Evolutionary conservation across 805 yeast genomes (phyloP).

Genomic region (Cyberlindnera subsufficiens): DNA sequence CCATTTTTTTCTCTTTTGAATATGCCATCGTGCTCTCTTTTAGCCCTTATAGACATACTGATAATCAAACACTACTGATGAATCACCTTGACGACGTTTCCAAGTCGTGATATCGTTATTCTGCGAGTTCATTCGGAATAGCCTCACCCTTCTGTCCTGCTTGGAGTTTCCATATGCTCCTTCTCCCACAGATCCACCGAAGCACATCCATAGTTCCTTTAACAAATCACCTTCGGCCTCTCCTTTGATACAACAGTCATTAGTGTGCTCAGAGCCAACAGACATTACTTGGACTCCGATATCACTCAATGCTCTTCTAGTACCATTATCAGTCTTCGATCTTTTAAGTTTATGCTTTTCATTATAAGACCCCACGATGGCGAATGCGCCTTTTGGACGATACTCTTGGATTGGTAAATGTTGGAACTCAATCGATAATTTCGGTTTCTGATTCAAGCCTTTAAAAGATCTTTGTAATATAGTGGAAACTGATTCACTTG

Average conservation of each 20-base stretch:
- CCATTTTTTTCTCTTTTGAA: too few species aligned
- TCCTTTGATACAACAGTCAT: slow-evolving; percentile 52
- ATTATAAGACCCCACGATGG: slow-evolving; percentile 33
- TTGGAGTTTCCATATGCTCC: slow-evolving; percentile 56
- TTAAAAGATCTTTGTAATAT: slow-evolving; percentile 26
- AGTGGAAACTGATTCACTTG: slow-evolving; percentile 20
- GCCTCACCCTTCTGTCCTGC: slow-evolving; percentile 43
- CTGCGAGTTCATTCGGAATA: slow-evolving; percentile 43
- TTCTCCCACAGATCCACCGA: slow-evolving; percentile 62
- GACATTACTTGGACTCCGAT: slow-evolving; percentile 47
- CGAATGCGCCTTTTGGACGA: slow-evolving; percentile 30
- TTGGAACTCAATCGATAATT: slow-evolving; percentile 54
- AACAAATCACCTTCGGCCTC: background rate
- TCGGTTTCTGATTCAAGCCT: slow-evolving; percentile 19
- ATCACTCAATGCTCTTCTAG: slow-evolving; percentile 36
- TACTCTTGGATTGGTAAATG: slow-evolving; percentile 64
- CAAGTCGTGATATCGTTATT: slow-evolving; percentile 44
- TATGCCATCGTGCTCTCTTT: background rate
- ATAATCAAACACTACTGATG: slow-evolving; percentile 36
- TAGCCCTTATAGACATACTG: slow-evolving; percentile 28
- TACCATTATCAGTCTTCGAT: slow-evolving; percentile 27
- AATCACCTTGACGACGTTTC: slow-evolving; percentile 49
- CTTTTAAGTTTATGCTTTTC: slow-evolving; percentile 34
- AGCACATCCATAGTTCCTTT: slow-evolving; percentile 52
- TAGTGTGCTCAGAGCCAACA: slow-evolving; percentile 67